Base-by-base conservation (phyloP, 345 rosid genomes). In the Carallia brachiata region DNA sequence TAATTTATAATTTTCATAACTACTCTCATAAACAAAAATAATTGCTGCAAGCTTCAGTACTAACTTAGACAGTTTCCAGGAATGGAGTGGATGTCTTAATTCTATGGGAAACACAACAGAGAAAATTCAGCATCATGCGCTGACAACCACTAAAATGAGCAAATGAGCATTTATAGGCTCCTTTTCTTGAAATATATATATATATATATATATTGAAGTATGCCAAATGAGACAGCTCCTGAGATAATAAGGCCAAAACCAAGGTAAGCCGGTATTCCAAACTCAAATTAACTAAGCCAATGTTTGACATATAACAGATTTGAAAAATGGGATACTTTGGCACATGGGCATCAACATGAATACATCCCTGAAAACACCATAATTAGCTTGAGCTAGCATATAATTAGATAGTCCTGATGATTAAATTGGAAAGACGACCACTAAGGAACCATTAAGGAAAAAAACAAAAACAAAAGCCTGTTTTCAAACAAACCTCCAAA, bases 71-170 rank as follows among this genome's bases (percentile, higher is more conserved):
- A 12, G 10, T 69, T 23, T 32, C 5, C 13, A 31, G 16, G 55
- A 6, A 6, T 47, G 5, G 6, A 6, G 13, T 47, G 5, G 6
- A 18, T 54, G 10, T 17, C 9, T 58, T 44, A 57, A 58, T 47
- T 44, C 13, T 6, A 7, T 59, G 55, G 36, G 32, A 27, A 23
- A 69, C 66, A 3, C 48, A 23, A 48, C 31, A 37, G 27, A 19
- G 32, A 28, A 63, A 17, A 52, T 12, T 44, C 44, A 39, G 67
- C 61, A 54, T 39, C 2, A 30, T 54, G 62, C 39, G 30, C 62
- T 70, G 74, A 70, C 68, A 63, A 27, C 39, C 8, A 39, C 55
- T 36, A 39, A 54, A 70, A 52, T 54, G 31, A 48, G 28, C 23
- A 62, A 54, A 27, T 6, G n/a, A 52, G 18, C 74, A 37, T 62